These are phyloP conservation scores for Kwoniella dendrophila DNA, from an alignment of 768 basidiomycete genomes.

Conservation along the genomic window DNA sequence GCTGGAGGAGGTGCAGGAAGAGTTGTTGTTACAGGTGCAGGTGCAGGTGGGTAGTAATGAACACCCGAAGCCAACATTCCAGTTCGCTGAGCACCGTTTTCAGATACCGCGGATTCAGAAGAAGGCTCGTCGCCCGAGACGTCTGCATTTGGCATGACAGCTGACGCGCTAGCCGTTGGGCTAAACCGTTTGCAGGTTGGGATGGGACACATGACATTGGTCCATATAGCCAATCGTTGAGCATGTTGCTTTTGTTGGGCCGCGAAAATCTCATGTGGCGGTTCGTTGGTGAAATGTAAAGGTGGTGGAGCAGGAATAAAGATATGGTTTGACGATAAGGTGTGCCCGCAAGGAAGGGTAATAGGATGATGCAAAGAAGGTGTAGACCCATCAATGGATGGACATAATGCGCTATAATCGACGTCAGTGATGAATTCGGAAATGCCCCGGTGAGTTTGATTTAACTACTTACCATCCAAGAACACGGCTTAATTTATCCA, in stretches of 20 bases:
- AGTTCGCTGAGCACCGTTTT: constrained; percentile 4
- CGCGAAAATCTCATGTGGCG: constrained; percentile 59
- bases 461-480: constrained; percentile 44
- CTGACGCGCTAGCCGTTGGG: constrained; percentile 19
- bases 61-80: constrained; percentile 37
- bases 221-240: constrained; percentile 45
- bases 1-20: constrained; percentile 27
- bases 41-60: constrained; percentile 43
- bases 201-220: constrained; percentile 50
- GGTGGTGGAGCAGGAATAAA: constrained; percentile 39
- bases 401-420: constrained; percentile 46
- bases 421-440: background rate
- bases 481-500: constrained; percentile 33
- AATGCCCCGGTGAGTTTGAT: no score
- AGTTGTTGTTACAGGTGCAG: background rate
- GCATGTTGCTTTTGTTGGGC: constrained; percentile 50
- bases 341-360: constrained; percentile 78
- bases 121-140: background rate
- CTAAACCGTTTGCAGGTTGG: constrained; percentile 49
- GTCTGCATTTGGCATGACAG: constrained; percentile 12
- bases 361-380: constrained; percentile 60
- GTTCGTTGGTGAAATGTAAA: constrained; percentile 56
- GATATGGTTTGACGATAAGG: constrained; percentile 69
- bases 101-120: background rate
- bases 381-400: constrained; percentile 31